Conservation (phyloP, 768 basidiomycete species). For the Rhodosporidiobolus sp. region DNA sequence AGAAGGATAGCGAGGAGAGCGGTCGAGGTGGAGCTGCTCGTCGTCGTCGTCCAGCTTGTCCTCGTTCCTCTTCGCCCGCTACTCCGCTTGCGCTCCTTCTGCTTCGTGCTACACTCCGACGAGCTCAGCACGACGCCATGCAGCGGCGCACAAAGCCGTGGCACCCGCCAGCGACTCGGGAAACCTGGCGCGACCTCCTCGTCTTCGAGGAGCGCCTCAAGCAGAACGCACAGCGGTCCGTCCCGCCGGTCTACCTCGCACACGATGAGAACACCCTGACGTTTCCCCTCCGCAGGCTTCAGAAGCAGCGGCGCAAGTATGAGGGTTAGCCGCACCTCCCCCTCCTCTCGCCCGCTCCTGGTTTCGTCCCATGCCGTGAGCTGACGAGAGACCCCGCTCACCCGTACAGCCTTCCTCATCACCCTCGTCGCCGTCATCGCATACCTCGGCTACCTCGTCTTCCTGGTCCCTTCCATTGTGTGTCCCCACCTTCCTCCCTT, state of each 20-base stretch:
- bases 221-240: conserved; percentile 66
- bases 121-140: not conserved
- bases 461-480: conserved; percentile 72
- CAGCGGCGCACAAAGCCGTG: conserved; percentile 8
- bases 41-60: too few species aligned
- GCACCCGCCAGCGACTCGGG: conserved; percentile 23
- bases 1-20: too few species aligned
- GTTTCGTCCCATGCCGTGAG: not conserved
- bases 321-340: conserved; percentile 31
- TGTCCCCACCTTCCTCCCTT: not conserved
- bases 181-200: conserved; percentile 70
- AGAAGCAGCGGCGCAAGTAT: conserved; percentile 42
- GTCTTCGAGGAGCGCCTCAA: conserved; percentile 96
- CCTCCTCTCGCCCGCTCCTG: not conserved
- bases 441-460: conserved; percentile 55
- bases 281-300: conserved; percentile 1
- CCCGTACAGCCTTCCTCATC: conserved; percentile 37
- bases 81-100: too few species aligned
- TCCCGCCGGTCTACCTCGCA: not conserved
- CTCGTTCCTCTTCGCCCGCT: too few species aligned
- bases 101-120: not conserved
- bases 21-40: too few species aligned
- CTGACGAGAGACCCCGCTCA: not conserved
- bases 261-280: not conserved
- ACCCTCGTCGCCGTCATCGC: conserved; percentile 42